Conservation (phyloP, 2,329 filamentous ascomycete species). For the Macroventuria anomochaeta region DNA sequence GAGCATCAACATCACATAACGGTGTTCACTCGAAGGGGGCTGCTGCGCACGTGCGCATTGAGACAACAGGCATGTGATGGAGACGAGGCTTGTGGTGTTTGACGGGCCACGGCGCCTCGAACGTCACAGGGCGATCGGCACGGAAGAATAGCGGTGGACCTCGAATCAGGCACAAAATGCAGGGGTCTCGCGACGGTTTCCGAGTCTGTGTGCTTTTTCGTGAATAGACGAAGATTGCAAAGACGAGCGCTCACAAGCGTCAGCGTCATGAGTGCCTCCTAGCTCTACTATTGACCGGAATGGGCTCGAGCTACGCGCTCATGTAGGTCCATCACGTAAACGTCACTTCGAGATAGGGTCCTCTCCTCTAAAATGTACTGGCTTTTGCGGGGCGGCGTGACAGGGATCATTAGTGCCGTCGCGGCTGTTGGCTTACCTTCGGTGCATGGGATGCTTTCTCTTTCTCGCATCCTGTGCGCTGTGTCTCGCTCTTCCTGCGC, state of each 20-base stretch:
- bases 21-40: not conserved
- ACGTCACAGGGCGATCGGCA: constrained; percentile 14
- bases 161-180: constrained; percentile 11
- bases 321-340: constrained; percentile 15
- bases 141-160: constrained; percentile 7
- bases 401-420: constrained; percentile 12
- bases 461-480: constrained; percentile 15
- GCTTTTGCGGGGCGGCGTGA: constrained; percentile 13
- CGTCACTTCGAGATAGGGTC: constrained; percentile 4
- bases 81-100: constrained; percentile 3
- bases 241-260: not conserved
- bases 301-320: not conserved
- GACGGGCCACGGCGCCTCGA: constrained; percentile 6
- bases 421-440: constrained; percentile 20
- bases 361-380: constrained; percentile 1
- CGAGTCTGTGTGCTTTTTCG: constrained; percentile 4
- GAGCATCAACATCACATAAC: constrained; percentile 1
- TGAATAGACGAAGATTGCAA: not conserved
- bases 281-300: not conserved
- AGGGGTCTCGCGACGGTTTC: constrained; percentile 5
- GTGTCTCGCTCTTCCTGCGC: constrained; percentile 18
- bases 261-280: constrained; percentile 5
- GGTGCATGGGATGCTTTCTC: constrained; percentile 10
- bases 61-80: constrained; percentile 6
- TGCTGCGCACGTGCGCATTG: constrained; percentile 17